These are phyloP conservation scores for Lentinus brumalis DNA, from an alignment of 768 basidiomycete species.

Conservation along the genomic window DNA sequence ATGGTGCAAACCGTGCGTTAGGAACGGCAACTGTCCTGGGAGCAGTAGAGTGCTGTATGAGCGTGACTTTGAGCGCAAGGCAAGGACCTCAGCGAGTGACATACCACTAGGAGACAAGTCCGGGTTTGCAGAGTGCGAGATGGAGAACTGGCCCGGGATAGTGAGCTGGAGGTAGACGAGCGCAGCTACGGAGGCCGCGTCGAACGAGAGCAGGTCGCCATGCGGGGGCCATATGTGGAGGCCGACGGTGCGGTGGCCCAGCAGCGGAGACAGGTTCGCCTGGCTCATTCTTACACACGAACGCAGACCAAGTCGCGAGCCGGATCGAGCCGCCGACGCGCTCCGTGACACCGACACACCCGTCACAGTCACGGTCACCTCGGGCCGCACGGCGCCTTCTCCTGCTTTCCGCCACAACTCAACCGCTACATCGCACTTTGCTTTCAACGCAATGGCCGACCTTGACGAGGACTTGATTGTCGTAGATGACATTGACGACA, in stretches of 20 bases:
- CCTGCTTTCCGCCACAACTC: not conserved
- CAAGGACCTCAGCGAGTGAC: slow-evolving; percentile 31
- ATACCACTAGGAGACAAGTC: slow-evolving; percentile 75
- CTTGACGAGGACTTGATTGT: slow-evolving; percentile 30
- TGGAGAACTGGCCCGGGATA: slow-evolving; percentile 65
- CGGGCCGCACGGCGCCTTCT: not conserved
- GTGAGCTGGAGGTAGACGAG: slow-evolving; percentile 68
- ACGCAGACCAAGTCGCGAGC: not conserved
- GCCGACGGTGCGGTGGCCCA: slow-evolving; percentile 6
- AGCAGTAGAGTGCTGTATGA: not conserved
- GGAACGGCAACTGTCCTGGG: slow-evolving; percentile 71
- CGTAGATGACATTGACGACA: slow-evolving; percentile 31
- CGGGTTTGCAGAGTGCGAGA: slow-evolving; percentile 65
- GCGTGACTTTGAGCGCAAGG: not conserved
- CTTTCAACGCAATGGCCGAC: slow-evolving; percentile 7
- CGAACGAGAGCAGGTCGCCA: slow-evolving; percentile 67
- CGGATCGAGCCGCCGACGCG: slow-evolving; percentile 4
- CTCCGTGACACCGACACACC: not conserved
- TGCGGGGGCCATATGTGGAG: slow-evolving; percentile 73
- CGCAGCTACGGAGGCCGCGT: slow-evolving; percentile 65
- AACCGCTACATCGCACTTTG: not conserved
- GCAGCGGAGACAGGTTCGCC: slow-evolving; percentile 13
- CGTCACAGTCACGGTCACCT: not conserved
- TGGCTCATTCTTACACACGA: slow-evolving; percentile 3
- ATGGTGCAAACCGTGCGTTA: slow-evolving; percentile 56